Evolutionary conservation across 2,329 filamentous ascomycete genomes (phyloP).

Genomic region (Colletotrichum trifolii): DNA sequence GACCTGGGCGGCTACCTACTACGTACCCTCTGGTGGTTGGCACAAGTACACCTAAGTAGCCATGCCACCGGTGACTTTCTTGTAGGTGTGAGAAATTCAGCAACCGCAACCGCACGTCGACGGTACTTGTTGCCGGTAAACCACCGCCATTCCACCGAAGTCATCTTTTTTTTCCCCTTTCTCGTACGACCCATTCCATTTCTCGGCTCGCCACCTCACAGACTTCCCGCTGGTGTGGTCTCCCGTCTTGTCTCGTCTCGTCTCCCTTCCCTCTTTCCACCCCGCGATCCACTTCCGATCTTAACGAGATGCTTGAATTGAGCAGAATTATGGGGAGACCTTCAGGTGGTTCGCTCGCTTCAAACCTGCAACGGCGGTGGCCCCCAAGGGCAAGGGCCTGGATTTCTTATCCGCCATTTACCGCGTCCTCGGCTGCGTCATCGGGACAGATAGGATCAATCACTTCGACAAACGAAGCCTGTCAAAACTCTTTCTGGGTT

Average conservation of each 20-base stretch:
- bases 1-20: too few species aligned
- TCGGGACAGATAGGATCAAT: conserved; percentile 11
- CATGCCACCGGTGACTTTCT: too few species aligned
- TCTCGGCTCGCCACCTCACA: too few species aligned
- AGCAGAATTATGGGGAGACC: conserved; percentile 29
- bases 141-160: conserved; percentile 18
- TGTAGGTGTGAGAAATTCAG: too few species aligned
- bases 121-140: conserved; percentile 25
- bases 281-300: conserved; percentile 36
- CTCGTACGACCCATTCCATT: neutral
- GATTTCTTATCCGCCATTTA: too few species aligned
- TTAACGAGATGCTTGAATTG: conserved; percentile 36
- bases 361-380: conserved; percentile 17
- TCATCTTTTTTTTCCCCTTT: neutral
- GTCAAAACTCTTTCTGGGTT: too few species aligned
- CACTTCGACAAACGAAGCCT: too few species aligned
- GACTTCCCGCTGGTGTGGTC: neutral
- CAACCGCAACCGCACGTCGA: neutral
- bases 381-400: conserved; percentile 1
- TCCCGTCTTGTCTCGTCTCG: conserved; percentile 15
- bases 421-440: neutral
- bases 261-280: conserved; percentile 12
- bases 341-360: conserved; percentile 15
- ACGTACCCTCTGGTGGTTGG: too few species aligned
- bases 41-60: too few species aligned